Percentiles rank a stretch among this genome's conserved stretches.
These are phyloP conservation scores for Chalara sp. DNA, from an alignment of 2,329 filamentous ascomycete genomes.

Conservation along the genomic window DNA sequence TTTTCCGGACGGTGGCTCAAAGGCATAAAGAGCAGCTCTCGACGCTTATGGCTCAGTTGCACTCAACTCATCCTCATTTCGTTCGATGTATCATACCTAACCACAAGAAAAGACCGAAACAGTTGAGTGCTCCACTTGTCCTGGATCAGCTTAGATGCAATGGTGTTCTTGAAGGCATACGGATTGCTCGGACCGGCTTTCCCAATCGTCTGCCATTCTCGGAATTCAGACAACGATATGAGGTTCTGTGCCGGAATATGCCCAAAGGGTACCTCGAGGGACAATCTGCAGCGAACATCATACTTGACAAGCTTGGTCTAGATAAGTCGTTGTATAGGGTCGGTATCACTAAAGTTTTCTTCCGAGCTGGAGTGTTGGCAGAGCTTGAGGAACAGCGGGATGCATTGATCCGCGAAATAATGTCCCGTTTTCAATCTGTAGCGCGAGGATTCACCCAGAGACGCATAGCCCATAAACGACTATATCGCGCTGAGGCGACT, in stretches of 20 bases:
- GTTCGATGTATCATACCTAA: constrained; percentile 97
- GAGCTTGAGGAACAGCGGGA: constrained; percentile 96
- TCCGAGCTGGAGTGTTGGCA: constrained; percentile 89
- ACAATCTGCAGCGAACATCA: constrained; percentile 75
- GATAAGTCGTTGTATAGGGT: constrained; percentile 86
- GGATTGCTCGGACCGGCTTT: constrained; percentile 94
- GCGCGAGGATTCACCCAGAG: constrained; percentile 86
- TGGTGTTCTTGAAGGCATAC: constrained; percentile 96
- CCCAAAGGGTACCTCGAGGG: constrained; percentile 89
- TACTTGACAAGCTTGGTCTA: constrained; percentile 82
- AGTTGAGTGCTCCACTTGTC: constrained; percentile 85
- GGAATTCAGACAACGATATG: constrained; percentile 93
- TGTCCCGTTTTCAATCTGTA: constrained; percentile 86
- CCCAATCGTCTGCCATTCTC: constrained; percentile 87
- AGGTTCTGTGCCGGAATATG: constrained; percentile 84
- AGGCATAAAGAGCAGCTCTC: constrained; percentile 97
- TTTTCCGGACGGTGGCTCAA: constrained; percentile 95
- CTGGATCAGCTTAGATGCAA: constrained; percentile 97
- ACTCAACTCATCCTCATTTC: constrained; percentile 96
- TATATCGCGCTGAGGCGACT: constrained; percentile 92
- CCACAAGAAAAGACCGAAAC: constrained; percentile 94
- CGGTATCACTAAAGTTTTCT: constrained; percentile 95
- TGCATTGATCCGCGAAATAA: constrained; percentile 85
- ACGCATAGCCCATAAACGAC: constrained; percentile 81
- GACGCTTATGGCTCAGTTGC: constrained; percentile 87